These are phyloP conservation scores for Gossypium herbaceum DNA, from an alignment of 345 rosid species.

Conservation along the genomic window DNA sequence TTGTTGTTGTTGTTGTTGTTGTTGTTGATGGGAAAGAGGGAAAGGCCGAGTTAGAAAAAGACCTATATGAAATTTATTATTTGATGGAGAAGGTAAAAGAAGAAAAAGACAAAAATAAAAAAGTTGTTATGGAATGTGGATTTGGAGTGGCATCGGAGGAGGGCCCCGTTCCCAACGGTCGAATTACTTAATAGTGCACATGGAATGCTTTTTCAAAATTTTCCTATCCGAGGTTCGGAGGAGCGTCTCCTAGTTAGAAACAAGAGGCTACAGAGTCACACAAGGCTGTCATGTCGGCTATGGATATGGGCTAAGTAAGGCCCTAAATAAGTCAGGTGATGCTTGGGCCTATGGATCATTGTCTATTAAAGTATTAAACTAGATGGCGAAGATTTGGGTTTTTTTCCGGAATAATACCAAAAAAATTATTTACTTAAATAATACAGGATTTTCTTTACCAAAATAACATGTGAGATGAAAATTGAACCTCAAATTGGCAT, in stretches of 20 bases:
- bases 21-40: not conserved
- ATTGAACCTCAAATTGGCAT: too few species aligned
- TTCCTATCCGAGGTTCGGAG: conserved; percentile 25
- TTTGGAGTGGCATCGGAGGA: not conserved
- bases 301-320: not conserved
- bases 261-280: not conserved
- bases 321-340: not conserved
- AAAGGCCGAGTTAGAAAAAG: conserved; percentile 1
- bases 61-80: not conserved
- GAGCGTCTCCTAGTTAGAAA: conserved; percentile 30
- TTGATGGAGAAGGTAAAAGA: conserved; percentile 11
- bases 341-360: not conserved
- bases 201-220: conserved; percentile 32
- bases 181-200: conserved; percentile 30
- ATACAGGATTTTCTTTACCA: too few species aligned
- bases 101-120: conserved; percentile 17
- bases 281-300: not conserved
- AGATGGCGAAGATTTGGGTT: not conserved
- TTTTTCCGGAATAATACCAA: too few species aligned
- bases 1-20: not conserved
- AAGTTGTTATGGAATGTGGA: not conserved
- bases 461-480: too few species aligned
- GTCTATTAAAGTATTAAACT: not conserved
- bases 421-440: too few species aligned
- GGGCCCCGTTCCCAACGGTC: conserved; percentile 56